These are phyloP conservation scores for Sporisorium sorghi DNA, from an alignment of 1,284 basidiomycete genomes.

Conservation along the genomic window DNA sequence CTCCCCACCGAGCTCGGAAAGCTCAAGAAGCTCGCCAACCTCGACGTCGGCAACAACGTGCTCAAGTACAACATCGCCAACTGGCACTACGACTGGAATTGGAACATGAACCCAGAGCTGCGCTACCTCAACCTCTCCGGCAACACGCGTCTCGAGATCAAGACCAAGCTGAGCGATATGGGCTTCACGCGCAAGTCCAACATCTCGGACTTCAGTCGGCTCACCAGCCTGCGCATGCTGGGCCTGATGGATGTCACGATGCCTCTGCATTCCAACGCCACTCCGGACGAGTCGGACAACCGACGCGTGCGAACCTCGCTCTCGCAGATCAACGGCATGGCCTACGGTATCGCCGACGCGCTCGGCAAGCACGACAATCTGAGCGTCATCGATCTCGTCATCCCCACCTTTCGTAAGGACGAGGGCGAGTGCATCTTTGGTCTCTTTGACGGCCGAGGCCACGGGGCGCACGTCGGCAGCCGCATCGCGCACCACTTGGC, in stretches of 20 bases:
- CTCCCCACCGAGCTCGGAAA: slow-evolving; percentile 90
- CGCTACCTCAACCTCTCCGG: slow-evolving; percentile 89
- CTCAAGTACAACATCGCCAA: slow-evolving; percentile 99
- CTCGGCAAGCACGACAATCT: slow-evolving; percentile 76
- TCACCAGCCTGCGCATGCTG: slow-evolving; percentile 84
- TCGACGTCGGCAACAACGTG: slow-evolving; percentile 94
- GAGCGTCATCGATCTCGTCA: slow-evolving; percentile 91
- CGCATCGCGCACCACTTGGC: slow-evolving; percentile 73
- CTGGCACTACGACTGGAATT: slow-evolving; percentile 99
- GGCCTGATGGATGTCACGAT: slow-evolving; percentile 98
- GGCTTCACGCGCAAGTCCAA: slow-evolving; percentile 67
- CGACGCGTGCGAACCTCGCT: slow-evolving; percentile 91
- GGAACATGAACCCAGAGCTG: slow-evolving; percentile 96
- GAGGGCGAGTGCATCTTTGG: slow-evolving; percentile 91
- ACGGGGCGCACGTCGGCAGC: slow-evolving; percentile 71
- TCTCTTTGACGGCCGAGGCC: slow-evolving; percentile 81
- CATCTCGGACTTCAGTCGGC: slow-evolving; percentile 86
- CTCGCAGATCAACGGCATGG: slow-evolving; percentile 90
- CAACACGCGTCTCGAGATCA: slow-evolving; percentile 88
- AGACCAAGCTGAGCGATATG: slow-evolving; percentile 72
- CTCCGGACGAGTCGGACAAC: slow-evolving; percentile 88
- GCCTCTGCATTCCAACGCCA: slow-evolving; percentile 70
- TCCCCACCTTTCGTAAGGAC: slow-evolving; percentile 84
- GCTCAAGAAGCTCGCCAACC: slow-evolving; percentile 80
- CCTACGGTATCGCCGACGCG: slow-evolving; percentile 97